Conservation (phyloP, 441 rosid genomes). For the Populus trichocarpa region DNA sequence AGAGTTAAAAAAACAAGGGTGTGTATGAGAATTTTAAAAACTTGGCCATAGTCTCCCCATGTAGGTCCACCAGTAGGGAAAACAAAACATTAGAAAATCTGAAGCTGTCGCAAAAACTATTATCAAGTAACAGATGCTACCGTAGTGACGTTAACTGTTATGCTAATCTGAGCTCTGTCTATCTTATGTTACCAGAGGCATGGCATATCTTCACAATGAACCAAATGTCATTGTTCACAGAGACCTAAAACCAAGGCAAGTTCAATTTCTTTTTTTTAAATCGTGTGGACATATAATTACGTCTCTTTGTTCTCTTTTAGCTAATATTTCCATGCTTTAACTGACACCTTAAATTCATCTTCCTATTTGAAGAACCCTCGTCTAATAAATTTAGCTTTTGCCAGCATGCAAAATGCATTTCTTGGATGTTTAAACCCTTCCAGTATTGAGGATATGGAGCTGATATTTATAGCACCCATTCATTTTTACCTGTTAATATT, state of each 20-base stretch:
- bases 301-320: neutral
- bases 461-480: neutral
- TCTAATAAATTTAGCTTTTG: slow-evolving; percentile 1
- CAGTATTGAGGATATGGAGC: slow-evolving; percentile 5
- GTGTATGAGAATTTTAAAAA: no score
- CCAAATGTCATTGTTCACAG: slow-evolving; percentile 95
- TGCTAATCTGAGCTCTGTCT: slow-evolving; percentile 24
- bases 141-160: neutral
- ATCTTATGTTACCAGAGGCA: slow-evolving; percentile 60
- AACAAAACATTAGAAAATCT: neutral
- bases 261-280: neutral
- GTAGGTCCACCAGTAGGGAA: neutral
- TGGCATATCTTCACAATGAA: slow-evolving; percentile 98
- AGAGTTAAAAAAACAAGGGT: no score
- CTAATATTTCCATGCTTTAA: neutral
- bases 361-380: neutral
- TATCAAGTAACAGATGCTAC: neutral
- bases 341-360: neutral
- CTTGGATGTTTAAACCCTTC: slow-evolving; percentile 9
- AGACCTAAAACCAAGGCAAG: slow-evolving; percentile 92
- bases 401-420: neutral
- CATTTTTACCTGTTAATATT: slow-evolving; percentile 9
- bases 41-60: no score
- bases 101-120: neutral
- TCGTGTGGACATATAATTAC: slow-evolving; percentile 1